phyloP scores from a whole-genome alignment of 2,329 filamentous ascomycete species.

The Fusarium buharicum region DNA sequence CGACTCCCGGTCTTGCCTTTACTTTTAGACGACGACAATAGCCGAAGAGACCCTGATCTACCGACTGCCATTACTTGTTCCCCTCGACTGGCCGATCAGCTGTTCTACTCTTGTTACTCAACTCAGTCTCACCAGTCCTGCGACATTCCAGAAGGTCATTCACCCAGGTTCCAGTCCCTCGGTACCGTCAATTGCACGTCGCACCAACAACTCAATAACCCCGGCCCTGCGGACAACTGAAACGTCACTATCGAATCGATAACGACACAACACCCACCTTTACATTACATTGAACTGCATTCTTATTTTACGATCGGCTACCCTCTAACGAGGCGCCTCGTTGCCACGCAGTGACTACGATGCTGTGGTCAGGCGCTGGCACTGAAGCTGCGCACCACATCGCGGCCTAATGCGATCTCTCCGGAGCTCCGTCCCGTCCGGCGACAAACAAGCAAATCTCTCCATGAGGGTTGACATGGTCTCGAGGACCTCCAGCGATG shows the following conservation, averaged over 20 bases:
- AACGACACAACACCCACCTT: not conserved
- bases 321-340: slow-evolving; percentile 39
- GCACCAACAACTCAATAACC: slow-evolving; percentile 27
- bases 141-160: not conserved
- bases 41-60: slow-evolving; percentile 1
- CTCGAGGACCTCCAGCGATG: slow-evolving; percentile 48
- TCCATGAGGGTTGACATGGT: slow-evolving; percentile 44
- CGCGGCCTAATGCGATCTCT: slow-evolving; percentile 41
- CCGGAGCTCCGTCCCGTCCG: slow-evolving; percentile 25
- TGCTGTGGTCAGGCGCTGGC: slow-evolving; percentile 42
- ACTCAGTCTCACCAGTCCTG: not conserved
- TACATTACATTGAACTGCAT: not conserved
- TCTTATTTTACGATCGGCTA: not conserved
- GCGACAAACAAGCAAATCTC: slow-evolving; percentile 28
- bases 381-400: slow-evolving; percentile 41
- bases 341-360: slow-evolving; percentile 39
- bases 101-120: not conserved
- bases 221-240: slow-evolving; percentile 17
- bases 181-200: slow-evolving; percentile 21
- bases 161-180: slow-evolving; percentile 15
- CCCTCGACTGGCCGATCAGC: not conserved
- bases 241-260: not conserved
- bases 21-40: slow-evolving; percentile 25
- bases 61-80: not conserved
- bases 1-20: slow-evolving; percentile 19